A percentile compares a stretch with the other conserved stretches of the same genome.
Evolutionary conservation across 768 basidiomycete species (phyloP).

Genomic region (Lyophyllum semitale): DNA sequence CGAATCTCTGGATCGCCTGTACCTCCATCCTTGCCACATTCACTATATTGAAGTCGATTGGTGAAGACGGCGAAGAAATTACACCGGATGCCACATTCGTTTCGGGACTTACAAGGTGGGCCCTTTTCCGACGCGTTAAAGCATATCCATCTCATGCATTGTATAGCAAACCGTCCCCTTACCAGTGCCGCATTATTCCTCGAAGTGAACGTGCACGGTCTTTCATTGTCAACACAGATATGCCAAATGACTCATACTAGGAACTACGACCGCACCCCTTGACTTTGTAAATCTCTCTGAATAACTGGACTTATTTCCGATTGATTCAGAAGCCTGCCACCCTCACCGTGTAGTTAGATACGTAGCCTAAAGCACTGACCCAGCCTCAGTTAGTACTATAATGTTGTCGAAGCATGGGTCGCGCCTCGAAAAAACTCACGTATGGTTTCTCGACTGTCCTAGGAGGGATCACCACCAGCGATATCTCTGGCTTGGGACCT

Average conservation of each 20-base stretch:
- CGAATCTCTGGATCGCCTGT: constrained; percentile 30
- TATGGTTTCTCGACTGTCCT: no score
- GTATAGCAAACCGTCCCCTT: constrained; percentile 8
- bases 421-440: no score
- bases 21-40: constrained; percentile 28
- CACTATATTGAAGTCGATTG: constrained; percentile 35
- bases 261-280: background rate
- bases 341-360: no score
- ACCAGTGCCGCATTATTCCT: constrained; percentile 11
- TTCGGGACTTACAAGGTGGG: constrained; percentile 29
- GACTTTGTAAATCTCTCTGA: no score
- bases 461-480: no score
- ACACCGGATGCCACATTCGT: constrained; percentile 35
- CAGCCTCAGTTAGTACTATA: no score
- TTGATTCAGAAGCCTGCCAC: no score
- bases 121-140: background rate
- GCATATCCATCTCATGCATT: no score
- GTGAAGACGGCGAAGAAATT: constrained; percentile 35
- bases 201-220: constrained; percentile 4
- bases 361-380: no score
- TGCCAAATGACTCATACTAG: background rate
- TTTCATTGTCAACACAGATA: constrained; percentile 6
- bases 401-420: no score
- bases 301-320: no score
- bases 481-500: no score